Conservation (phyloP, 345 rosid genomes). For the Psidium guajava region DNA sequence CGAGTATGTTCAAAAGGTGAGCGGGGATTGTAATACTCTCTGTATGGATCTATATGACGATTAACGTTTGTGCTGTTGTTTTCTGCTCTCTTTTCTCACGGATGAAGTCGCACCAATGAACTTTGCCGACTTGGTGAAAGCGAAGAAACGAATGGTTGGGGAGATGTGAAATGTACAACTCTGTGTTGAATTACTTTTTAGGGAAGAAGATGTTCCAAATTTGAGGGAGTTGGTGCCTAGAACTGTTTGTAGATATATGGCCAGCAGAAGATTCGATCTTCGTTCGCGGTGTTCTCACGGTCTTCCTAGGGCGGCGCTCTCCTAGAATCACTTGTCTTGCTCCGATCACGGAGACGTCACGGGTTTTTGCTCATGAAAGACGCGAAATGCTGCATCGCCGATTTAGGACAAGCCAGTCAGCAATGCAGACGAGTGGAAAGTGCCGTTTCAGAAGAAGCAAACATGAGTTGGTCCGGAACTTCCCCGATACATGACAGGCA, state of each 20-base stretch:
- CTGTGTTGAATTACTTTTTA: accelerated
- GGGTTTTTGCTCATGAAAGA: background rate
- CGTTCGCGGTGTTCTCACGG: background rate
- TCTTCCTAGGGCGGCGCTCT: background rate
- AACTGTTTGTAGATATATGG: background rate
- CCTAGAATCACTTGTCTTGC: background rate
- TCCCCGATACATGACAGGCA: background rate
- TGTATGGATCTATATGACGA: background rate
- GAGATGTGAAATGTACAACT: background rate
- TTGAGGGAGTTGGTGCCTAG: background rate
- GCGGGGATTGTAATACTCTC: background rate
- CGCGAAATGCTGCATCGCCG: background rate
- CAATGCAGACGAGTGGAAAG: background rate
- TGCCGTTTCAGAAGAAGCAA: background rate
- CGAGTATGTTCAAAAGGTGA: background rate
- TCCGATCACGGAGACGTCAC: background rate
- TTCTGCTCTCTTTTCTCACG: background rate
- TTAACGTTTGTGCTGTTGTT: background rate
- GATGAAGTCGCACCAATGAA: background rate
- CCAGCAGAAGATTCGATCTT: background rate
- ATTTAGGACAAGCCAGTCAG: background rate
- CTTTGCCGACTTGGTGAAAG: background rate
- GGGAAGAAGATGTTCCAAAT: background rate
- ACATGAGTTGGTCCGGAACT: background rate
- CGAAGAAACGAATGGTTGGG: background rate